Percentiles rank a stretch among this genome's conserved stretches.
phyloP scores from a whole-genome alignment of 2,329 filamentous ascomycete genomes.

The Talaromyces sp. region DNA sequence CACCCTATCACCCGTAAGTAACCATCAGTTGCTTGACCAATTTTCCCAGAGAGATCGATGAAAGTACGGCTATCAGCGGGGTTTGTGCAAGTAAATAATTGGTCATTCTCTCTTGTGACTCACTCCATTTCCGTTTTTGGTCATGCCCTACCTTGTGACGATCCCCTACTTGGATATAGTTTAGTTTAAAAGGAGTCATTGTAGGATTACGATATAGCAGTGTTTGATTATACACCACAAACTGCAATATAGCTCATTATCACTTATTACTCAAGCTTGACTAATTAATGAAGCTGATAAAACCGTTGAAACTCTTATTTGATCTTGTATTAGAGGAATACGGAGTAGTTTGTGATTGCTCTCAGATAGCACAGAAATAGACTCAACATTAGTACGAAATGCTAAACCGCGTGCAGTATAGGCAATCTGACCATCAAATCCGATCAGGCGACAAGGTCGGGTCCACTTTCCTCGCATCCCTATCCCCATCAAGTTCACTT shows the following conservation, averaged over 20 bases:
- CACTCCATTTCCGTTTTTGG: background rate
- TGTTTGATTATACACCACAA: too few species aligned
- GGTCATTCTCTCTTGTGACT: conserved; percentile 7
- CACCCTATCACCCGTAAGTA: conserved; percentile 2
- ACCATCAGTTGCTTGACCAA: background rate
- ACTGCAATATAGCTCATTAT: background rate
- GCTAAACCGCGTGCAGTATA: background rate
- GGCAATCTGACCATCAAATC: background rate
- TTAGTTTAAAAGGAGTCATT: too few species aligned
- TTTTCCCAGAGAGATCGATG: background rate
- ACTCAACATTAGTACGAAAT: background rate
- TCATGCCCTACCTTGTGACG: conserved; percentile 4
- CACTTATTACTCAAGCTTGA: background rate
- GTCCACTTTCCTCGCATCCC: conserved; percentile 4
- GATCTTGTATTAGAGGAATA: too few species aligned
- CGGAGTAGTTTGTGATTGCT: too few species aligned
- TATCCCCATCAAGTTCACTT: background rate
- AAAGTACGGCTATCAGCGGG: background rate
- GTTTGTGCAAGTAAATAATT: background rate
- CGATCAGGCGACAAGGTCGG: conserved; percentile 6
- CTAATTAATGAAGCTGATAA: background rate
- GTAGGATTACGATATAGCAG: too few species aligned
- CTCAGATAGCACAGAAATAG: background rate
- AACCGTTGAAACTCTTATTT: background rate
- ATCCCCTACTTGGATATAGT: background rate